Percentiles rank a stretch among this genome's conserved stretches.
phyloP scores from a whole-genome alignment of 345 rosid genomes.

The Euphorbia peplus region DNA sequence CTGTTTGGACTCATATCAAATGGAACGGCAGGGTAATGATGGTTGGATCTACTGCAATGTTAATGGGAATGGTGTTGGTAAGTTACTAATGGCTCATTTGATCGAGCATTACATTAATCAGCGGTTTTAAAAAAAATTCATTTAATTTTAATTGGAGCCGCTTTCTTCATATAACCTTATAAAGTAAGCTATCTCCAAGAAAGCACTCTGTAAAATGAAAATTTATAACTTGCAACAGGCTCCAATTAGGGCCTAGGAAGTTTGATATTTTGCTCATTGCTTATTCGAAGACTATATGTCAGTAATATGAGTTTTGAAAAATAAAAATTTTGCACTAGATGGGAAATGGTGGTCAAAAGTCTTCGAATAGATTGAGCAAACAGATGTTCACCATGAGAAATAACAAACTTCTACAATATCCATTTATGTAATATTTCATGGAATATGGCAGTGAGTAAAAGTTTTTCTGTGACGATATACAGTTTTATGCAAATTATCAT shows the following conservation, averaged over 20 bases:
- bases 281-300: not conserved
- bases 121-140: too few species aligned
- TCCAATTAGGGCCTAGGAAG: not conserved
- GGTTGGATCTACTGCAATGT: conserved; percentile 91
- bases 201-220: too few species aligned
- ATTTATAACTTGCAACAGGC: not conserved
- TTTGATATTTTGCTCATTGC: conserved; percentile 1
- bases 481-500: not conserved
- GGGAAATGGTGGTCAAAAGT: too few species aligned
- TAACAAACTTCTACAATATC: too few species aligned
- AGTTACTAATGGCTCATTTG: conserved; percentile 20
- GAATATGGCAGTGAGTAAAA: not conserved
- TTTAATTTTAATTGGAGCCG: too few species aligned
- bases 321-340: too few species aligned
- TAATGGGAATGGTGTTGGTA: conserved; percentile 97
- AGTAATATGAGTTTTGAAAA: not conserved
- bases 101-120: not conserved
- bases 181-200: too few species aligned
- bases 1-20: conserved; percentile 77
- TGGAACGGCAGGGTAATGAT: conserved; percentile 59
- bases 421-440: too few species aligned
- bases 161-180: too few species aligned
- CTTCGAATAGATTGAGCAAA: too few species aligned
- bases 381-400: too few species aligned
- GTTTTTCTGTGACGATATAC: not conserved